Base-by-base conservation (phyloP, 768 basidiomycete genomes). In the Leccinum variicolor region DNA sequence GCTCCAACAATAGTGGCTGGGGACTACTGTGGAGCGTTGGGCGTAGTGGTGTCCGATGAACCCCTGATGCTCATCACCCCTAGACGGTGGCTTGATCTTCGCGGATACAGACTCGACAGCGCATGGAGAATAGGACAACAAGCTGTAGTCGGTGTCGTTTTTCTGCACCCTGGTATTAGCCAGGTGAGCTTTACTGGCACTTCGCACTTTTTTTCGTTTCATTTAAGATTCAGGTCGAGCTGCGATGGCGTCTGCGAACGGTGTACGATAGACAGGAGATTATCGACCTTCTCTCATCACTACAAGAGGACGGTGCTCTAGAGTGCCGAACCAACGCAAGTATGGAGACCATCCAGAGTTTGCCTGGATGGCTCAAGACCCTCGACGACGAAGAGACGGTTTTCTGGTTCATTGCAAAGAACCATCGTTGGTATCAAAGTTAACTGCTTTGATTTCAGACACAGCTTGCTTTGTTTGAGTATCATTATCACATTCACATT, bases 221-320 rank as follows among this genome's bases (percentile, higher is more conserved):
- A 56, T 36, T 33, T 57, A 52, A 56, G 48, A 36, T 15, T 23
- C 59, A 92, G 90, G 75, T 75, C 13, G 88, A 92, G 66, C 73
- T 92, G 54, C 78, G 82, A 52, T 90, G 87, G 87, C 77, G 88
- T 49, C 74, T 93, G 56, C 77, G 84, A 60, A 75, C 81, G 15
- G 83, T 87, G 21, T 92, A 91, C 62, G 90, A 93, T 66, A 78
- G 85, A 55, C 87, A 87, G 61, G 91, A 92, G 66, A 74, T 89
- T 25, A 72, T 77, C 50, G 90, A 91, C n/a, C 58, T 87, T 21
- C 66, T 90, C 48, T 71, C 73, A 14, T 78, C 78, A 54, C 71
- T 92, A 51, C 66, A 72, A 21, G 78, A 78, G n/a, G 82, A 84
- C 29, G 79, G 82, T 9, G 80, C 76, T 56, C 55, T 88, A 28